Base-by-base conservation (phyloP, 1,284 basidiomycete genomes). In the Sparassis latifolia region DNA sequence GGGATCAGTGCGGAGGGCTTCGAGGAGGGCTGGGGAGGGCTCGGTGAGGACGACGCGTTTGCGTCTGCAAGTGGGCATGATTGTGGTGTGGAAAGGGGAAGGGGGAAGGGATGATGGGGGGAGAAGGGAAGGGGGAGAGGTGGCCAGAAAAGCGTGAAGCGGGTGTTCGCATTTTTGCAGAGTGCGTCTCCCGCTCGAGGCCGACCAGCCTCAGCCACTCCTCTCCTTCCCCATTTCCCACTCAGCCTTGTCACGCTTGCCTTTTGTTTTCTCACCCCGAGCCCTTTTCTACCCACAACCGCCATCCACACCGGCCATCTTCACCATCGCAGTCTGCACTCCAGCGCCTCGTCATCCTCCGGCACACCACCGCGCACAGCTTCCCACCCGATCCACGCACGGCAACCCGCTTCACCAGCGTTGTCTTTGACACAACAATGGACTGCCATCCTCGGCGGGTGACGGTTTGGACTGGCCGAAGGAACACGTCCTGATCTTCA, bases 21-120 rank as follows among this genome's bases (percentile, higher is more conserved):
- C 76, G 55, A 87, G 74, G 66, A 87, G 82, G 61, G 74, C 72
- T 51, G 77, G 77, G 57, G 84, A 83, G 61, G 86, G 86, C 66
- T 90, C 82, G 60, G 82, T 86, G 75, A 90, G 85, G 62, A 92
- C 79, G 61, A 94, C 91, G 72, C 89, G 84, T 71, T 94, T 94
- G 71, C 91, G 85, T 62, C 92, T 86, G 72, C 90, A 89, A 65
- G 89, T 88, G 59, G 91, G 90, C 91, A 94, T 94, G 58, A 57
- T 55, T 20, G 20, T 20, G 20, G 20, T 20, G 20, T 20, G 20
- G 54, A 56, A 37, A 41, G 55, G 53, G 54, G 56, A 55, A 48
- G 45, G 56, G 50, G 57, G 54, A 49, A 44, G 56, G 53, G 55
- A 54, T 52, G 52, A 39, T 55, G 55, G 56, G 52, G 58, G 55